Evolutionary conservation across 495 filamentous ascomycete genomes (phyloP), one percentile per base, ranked within the genome.

Genomic region (Margaritispora aquatica): DNA sequence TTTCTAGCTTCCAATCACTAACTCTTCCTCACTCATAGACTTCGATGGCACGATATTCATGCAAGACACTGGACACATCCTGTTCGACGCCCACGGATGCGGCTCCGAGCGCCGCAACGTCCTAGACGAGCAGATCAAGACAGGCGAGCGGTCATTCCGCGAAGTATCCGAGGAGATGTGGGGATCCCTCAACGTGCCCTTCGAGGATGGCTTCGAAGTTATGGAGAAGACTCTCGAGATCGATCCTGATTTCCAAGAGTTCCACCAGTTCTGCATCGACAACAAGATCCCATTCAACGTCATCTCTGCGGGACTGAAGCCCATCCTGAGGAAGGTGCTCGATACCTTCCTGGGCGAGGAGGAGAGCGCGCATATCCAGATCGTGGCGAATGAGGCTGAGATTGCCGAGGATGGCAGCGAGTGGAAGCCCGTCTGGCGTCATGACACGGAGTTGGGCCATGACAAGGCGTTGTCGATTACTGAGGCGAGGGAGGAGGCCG

Each of bases 151-250:
- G 9, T 83, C 84, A 0, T 89, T 89, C 74, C 75, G 84, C 26
- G 87, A 89, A n/a, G 84, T 84, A 26, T 88, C 85, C 2, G 86
- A 89, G 57, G 87, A 89, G 67, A 88, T 89, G 86, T 89, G 85
- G 86, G 82, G 80, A 20, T 87, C 83, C 1, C 73, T 90, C 0
- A 74, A 80, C 55, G 77, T 89, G 10, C 85, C 85, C 15, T 88
- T 89, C 66, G 84, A 87, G n/a, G 81, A 88, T 66, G 87, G 85
- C 13, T 89, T 90, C 73, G 74, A 82, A 44, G 73, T 88, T 29
- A 88, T 90, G 85, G 74, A 83, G 66, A 71, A 80, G 48, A 72
- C 71, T 2, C 77, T 89, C 15, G 79, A 86, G 11, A 83, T 89
- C 47, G 87, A 90, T 62, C 76, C 80, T 0, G 83, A 80, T 26